Percentiles rank a stretch among this genome's conserved stretches.
Conservation (phyloP, 1,284 basidiomycete species). For the Moesziomyces sp. region DNA sequence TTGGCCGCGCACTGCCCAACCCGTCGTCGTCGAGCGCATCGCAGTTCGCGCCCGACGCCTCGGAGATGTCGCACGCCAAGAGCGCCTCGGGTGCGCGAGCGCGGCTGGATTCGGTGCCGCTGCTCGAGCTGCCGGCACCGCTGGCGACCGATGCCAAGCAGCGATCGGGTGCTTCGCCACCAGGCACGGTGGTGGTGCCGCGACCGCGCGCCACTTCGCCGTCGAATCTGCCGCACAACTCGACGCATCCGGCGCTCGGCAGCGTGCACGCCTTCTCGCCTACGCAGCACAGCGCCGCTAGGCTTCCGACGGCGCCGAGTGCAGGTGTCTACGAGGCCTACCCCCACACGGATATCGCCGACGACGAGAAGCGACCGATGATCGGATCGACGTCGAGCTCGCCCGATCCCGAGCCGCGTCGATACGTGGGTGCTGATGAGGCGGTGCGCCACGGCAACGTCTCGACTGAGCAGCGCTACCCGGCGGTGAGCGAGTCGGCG, state of each 20-base stretch:
- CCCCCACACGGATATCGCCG: slow-evolving; percentile 33
- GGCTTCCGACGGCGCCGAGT: slow-evolving; percentile 19
- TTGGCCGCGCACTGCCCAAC: slow-evolving; percentile 40
- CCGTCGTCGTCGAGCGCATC: slow-evolving; percentile 24
- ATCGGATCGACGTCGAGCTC: slow-evolving; percentile 51
- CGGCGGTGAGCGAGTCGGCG: slow-evolving; percentile 49
- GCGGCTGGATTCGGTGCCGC: slow-evolving; percentile 62
- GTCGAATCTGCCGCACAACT: slow-evolving; percentile 35
- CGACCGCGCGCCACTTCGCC: slow-evolving; percentile 51
- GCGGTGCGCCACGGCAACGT: slow-evolving; percentile 55
- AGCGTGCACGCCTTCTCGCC: slow-evolving; percentile 23
- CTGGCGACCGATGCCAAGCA: slow-evolving; percentile 61
- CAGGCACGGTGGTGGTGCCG: slow-evolving; percentile 47
- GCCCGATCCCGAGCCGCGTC: slow-evolving; percentile 44
- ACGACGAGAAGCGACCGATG: slow-evolving; percentile 60
- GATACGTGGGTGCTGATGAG: slow-evolving; percentile 17
- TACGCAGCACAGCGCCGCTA: slow-evolving; percentile 7
- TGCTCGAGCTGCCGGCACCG: slow-evolving; percentile 66
- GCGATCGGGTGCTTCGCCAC: slow-evolving; percentile 31
- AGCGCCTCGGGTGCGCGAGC: slow-evolving; percentile 52
- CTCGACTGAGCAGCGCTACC: slow-evolving; percentile 57
- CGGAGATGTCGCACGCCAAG: slow-evolving; percentile 54
- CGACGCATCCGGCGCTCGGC: slow-evolving; percentile 30
- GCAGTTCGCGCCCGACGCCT: slow-evolving; percentile 33
- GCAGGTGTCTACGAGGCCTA: slow-evolving; percentile 42